Evolutionary conservation across 2,329 filamentous ascomycete genomes (phyloP), one percentile per base, ranked within the genome.

Genomic region (Epichloe gansuensis): DNA sequence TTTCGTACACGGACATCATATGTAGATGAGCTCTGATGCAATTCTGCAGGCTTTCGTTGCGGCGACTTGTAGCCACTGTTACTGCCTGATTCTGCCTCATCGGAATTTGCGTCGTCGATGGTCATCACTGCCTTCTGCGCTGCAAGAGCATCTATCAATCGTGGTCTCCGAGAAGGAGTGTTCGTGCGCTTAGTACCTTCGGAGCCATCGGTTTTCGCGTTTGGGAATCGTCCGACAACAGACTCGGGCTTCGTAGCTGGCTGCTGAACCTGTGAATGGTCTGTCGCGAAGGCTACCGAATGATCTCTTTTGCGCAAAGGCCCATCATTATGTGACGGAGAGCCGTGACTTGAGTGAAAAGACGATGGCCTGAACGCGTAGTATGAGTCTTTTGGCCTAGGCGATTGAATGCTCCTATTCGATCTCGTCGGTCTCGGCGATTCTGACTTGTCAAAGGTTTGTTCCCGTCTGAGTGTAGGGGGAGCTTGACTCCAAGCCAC

Each of bases 1-100:
- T 57, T 60, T 38, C 63, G 61, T n/a, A 54, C 49, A 9, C 52
- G 50, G 6, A 59, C 52, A 9, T 55, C 55, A 28, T 58, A 51
- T 13, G 52, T 54, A 39, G 57, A 37, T 25, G 25, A 31, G 49
- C 38, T 31, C 5, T 45, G 49, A 6, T 13, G 34, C 49, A 45
- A 28, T 11, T 35, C 21, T 13, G 15, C 23, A 35, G 39, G 23
- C 31, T 13, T 50, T 37, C 41, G 11, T 12, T 25, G 12, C 21
- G 41, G 21, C 15, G 21, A n/a, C 31, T 23, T 51, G 6, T 25
- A 17, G 21, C n/a, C 34, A 44, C 31, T 31, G 31, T 31, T 4
- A 31, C 31, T 28, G 28, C n/a, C 49, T 38, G 46, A 43, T 28
- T 42, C 51, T 49, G 21, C 39, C 42, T 51, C 54, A n/a, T 53